A percentile compares a stretch with the other conserved stretches of the same genome.
phyloP scores from a whole-genome alignment of 768 basidiomycete species.

The Lentinula boryana region DNA sequence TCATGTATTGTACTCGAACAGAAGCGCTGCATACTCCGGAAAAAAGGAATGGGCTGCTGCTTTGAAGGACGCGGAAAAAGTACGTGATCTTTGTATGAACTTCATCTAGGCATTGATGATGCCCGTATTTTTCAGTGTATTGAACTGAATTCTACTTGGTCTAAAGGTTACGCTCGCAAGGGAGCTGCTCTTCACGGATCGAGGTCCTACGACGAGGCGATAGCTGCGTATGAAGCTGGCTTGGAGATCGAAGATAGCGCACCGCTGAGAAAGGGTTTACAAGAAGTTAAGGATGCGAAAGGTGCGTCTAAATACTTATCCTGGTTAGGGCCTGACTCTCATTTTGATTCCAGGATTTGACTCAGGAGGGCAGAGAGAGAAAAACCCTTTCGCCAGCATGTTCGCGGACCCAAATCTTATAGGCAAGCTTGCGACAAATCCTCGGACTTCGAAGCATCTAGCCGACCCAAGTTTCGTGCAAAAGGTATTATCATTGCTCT shows the following conservation, averaged over 20 bases:
- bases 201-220: constrained; percentile 73
- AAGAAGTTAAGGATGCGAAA: constrained; percentile 84
- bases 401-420: constrained; percentile 83
- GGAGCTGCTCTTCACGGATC: constrained; percentile 91
- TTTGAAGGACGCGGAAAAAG: constrained; percentile 87
- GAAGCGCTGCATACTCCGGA: constrained; percentile 87
- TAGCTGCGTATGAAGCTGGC: constrained; percentile 77
- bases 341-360: constrained; percentile 24
- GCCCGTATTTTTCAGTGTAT: constrained; percentile 50
- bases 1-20: constrained; percentile 88
- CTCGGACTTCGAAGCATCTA: constrained; percentile 78
- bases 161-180: constrained; percentile 87
- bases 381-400: constrained; percentile 61
- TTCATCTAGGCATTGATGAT: not conserved
- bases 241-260: constrained; percentile 79
- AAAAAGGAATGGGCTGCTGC: constrained; percentile 74
- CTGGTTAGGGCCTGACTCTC: constrained; percentile 1
- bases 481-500: constrained; percentile 33
- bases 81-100: constrained; percentile 25
- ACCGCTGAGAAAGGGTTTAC: constrained; percentile 77
- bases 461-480: constrained; percentile 79
- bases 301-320: constrained; percentile 32
- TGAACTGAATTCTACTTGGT: constrained; percentile 72
- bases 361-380: constrained; percentile 30
- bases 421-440: constrained; percentile 80